phyloP scores from a whole-genome alignment of 2,329 filamentous ascomycete genomes.

The Esteya vermicola region DNA sequence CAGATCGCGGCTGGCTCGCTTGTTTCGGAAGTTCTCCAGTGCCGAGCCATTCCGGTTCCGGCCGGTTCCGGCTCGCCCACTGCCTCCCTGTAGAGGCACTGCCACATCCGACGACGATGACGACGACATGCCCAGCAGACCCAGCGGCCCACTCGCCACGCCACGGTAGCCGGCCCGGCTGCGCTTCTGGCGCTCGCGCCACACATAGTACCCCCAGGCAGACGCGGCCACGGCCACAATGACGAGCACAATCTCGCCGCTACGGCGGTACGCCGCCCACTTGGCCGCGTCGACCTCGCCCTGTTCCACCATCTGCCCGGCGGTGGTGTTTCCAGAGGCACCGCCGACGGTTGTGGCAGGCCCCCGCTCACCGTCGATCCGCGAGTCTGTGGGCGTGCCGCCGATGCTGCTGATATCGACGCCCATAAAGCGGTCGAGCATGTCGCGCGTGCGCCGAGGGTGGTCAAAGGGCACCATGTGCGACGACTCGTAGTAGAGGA shows the following conservation, averaged over 20 bases:
- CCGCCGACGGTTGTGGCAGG: constrained; percentile 64
- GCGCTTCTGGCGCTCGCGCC: constrained; percentile 46
- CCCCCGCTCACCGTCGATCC: constrained; percentile 74
- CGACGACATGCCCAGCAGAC: no score
- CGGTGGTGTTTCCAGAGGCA: constrained; percentile 57
- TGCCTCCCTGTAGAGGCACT: constrained; percentile 7
- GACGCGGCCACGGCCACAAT: constrained; percentile 62
- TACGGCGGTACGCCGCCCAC: constrained; percentile 79
- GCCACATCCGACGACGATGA: constrained; percentile 15
- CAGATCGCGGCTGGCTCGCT: constrained; percentile 32
- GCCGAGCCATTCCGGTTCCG: constrained; percentile 17
- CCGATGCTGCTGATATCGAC: constrained; percentile 87
- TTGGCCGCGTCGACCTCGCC: constrained; percentile 68
- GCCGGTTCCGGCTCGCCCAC: constrained; percentile 9
- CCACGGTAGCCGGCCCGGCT: constrained; percentile 35
- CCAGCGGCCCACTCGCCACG: constrained; percentile 25
- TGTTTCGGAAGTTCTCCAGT: constrained; percentile 32
- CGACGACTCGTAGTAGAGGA: constrained; percentile 86
- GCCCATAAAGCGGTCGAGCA: constrained; percentile 92
- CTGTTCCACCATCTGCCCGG: constrained; percentile 34
- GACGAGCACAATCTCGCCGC: constrained; percentile 71
- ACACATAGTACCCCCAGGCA: constrained; percentile 62
- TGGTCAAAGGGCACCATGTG: constrained; percentile 98
- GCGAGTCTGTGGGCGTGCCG: constrained; percentile 61
- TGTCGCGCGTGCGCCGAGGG: constrained; percentile 74